phyloP scores from a whole-genome alignment of 2,329 filamentous ascomycete genomes.

The Pestalotiopsis sp. region DNA sequence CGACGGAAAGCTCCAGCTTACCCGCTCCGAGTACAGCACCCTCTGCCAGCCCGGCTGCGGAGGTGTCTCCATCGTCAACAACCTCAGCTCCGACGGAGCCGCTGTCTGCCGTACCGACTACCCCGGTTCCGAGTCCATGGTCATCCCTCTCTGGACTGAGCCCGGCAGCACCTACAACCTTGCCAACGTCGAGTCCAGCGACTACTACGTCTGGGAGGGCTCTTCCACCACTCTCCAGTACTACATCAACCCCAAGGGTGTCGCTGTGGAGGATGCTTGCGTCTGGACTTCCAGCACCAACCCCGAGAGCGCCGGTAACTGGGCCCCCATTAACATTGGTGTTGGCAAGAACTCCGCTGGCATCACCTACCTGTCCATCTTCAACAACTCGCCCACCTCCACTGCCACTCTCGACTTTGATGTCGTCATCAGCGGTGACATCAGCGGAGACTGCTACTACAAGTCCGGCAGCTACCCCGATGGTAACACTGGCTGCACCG shows the following conservation, averaged over 20 bases:
- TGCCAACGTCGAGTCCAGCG: conserved; percentile 72
- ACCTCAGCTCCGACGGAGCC: conserved; percentile 61
- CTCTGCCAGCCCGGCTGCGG: conserved; percentile 77
- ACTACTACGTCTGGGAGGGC: conserved; percentile 80
- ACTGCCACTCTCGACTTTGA: conserved; percentile 73
- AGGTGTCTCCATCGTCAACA: conserved; percentile 76
- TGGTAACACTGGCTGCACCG: conserved; percentile 75
- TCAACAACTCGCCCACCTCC: conserved; percentile 81
- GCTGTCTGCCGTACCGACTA: conserved; percentile 95
- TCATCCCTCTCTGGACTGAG: conserved; percentile 69
- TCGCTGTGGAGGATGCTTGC: conserved; percentile 70
- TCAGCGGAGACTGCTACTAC: conserved; percentile 63
- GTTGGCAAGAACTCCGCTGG: conserved; percentile 69
- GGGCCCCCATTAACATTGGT: conserved; percentile 83
- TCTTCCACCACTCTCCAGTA: conserved; percentile 82
- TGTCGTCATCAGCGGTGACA: conserved; percentile 74
- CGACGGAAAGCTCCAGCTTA: conserved; percentile 75
- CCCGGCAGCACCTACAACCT: conserved; percentile 65
- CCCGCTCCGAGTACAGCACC: conserved; percentile 65
- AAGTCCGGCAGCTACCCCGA: conserved; percentile 62
- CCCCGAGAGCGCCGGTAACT: conserved; percentile 73
- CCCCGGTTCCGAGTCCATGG: conserved; percentile 88
- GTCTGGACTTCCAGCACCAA: conserved; percentile 64
- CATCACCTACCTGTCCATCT: conserved; percentile 79
- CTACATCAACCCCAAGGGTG: conserved; percentile 88